These are phyloP conservation scores for Kurtzmaniella quercitrusa DNA, from an alignment of 1,139 yeast species.

Conservation along the genomic window DNA sequence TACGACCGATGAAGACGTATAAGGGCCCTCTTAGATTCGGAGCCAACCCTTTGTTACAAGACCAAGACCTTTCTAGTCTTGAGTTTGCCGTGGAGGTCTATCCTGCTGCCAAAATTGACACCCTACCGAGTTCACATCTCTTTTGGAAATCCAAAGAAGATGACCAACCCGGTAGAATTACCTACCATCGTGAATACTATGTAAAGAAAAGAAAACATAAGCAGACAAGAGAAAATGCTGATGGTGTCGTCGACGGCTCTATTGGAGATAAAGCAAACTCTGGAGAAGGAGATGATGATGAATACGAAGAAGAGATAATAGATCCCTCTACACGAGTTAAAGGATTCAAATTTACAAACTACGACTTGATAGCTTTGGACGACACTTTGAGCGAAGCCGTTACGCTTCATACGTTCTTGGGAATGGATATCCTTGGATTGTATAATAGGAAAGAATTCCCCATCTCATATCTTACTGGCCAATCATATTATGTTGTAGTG, in stretches of 20 bases:
- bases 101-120: constrained; percentile 56
- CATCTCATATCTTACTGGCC: constrained; percentile 55
- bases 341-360: constrained; percentile 69
- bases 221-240: not conserved
- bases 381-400: constrained; percentile 41
- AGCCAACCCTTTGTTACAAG: constrained; percentile 10
- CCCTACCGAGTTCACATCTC: constrained; percentile 27
- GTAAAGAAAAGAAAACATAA: not conserved
- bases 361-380: constrained; percentile 33
- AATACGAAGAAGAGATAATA: constrained; percentile 13
- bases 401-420: constrained; percentile 40
- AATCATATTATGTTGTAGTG: constrained; percentile 55
- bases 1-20: constrained; percentile 33
- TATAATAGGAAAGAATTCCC: constrained; percentile 44
- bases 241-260: too few relatives aligned
- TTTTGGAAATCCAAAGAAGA: constrained; percentile 14
- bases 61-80: constrained; percentile 13
- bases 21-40: constrained; percentile 41
- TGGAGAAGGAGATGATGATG: constrained; percentile 10
- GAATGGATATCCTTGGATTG: constrained; percentile 66
- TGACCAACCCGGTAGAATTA: constrained; percentile 3
- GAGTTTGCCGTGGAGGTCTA: constrained; percentile 58
- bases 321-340: constrained; percentile 21
- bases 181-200: constrained; percentile 5
- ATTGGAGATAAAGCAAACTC: not conserved